phyloP scores from a whole-genome alignment of 2,329 filamentous ascomycete genomes.

The Ascomycota sp. region DNA sequence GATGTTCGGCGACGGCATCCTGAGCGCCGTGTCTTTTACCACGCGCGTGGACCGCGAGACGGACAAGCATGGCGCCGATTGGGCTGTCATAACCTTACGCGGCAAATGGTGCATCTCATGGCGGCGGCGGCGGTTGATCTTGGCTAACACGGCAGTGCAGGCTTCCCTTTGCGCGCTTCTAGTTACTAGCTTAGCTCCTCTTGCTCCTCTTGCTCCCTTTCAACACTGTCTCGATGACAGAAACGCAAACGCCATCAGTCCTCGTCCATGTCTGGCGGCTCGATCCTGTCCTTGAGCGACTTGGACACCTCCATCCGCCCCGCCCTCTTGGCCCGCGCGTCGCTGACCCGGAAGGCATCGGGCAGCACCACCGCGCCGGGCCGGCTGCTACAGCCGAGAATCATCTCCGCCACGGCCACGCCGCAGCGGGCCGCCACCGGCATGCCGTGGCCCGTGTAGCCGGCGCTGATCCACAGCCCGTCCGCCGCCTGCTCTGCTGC shows the following conservation, averaged over 20 bases:
- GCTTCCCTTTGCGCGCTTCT: not conserved
- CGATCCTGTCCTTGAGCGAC: no score
- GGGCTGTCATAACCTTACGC: constrained; percentile 67
- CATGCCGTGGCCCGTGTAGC: constrained; percentile 62
- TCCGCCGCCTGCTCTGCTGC: constrained; percentile 9
- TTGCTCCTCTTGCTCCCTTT: no score
- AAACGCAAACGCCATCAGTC: no score
- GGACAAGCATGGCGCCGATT: constrained; percentile 59
- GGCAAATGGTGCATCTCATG: constrained; percentile 49
- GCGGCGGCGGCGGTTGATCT: not conserved
- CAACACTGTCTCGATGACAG: no score
- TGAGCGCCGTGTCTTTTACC: constrained; percentile 85
- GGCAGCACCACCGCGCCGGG: no score
- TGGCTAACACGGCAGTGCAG: not conserved
- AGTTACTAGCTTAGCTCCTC: no score
- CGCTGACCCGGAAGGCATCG: no score
- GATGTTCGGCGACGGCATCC: constrained; percentile 87
- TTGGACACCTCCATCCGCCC: no score
- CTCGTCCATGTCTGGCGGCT: no score
- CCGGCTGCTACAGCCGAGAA: no score
- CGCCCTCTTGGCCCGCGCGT: no score
- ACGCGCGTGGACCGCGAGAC: constrained; percentile 89
- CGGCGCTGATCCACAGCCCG: constrained; percentile 42
- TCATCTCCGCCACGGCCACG: constrained; percentile 40
- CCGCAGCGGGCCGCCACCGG: constrained; percentile 49